phyloP scores from a whole-genome alignment of 805 yeast species.

The Tetrapisispora arboricola region DNA sequence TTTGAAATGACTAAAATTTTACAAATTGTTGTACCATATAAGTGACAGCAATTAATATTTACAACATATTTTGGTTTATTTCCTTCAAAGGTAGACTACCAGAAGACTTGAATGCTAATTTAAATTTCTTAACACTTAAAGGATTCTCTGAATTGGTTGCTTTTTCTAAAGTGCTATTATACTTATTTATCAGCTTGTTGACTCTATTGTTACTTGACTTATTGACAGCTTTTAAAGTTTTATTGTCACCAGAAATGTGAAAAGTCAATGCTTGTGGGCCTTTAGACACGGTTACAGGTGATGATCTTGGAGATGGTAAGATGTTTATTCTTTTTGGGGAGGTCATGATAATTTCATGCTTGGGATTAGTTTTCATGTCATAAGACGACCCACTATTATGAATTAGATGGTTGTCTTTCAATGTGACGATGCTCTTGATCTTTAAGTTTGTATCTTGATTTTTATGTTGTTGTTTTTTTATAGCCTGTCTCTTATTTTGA shows the following conservation, averaged over 20 bases:
- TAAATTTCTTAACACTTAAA: conserved; percentile 4
- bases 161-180: conserved; percentile 4
- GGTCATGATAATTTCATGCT: conserved; percentile 1
- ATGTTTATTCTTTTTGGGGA: not conserved
- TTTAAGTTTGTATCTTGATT: not conserved
- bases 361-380: not conserved
- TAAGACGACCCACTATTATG: not conserved
- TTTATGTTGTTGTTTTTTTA: conserved; percentile 39
- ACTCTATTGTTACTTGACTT: conserved; percentile 28
- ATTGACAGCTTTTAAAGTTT: conserved; percentile 22
- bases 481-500: conserved; percentile 85
- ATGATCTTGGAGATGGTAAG: not conserved
- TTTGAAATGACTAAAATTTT: not conserved
- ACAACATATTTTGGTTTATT: conserved; percentile 12
- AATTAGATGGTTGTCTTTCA: not conserved
- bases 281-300: not conserved
- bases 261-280: conserved; percentile 24
- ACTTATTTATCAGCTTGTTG: conserved; percentile 21
- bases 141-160: conserved; percentile 4
- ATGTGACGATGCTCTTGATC: not conserved
- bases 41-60: not conserved
- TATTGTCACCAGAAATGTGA: conserved; percentile 23
- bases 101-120: conserved; percentile 11
- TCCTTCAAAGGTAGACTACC: conserved; percentile 16
- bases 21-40: not conserved